Conservation (phyloP, 1,139 yeast genomes). For the Pichia norvegensis region DNA sequence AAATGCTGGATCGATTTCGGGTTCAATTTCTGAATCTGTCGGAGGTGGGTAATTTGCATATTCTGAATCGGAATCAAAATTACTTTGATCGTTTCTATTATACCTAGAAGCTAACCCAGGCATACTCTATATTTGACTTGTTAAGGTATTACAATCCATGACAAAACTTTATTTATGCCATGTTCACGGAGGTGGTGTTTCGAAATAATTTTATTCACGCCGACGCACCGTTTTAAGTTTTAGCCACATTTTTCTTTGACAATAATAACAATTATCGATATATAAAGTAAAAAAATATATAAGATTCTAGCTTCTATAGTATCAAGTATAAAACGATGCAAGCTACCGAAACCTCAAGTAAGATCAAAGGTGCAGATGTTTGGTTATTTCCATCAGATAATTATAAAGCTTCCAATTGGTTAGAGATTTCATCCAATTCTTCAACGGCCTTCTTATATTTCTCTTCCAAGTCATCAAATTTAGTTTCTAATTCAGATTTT, state of each 20-base stretch:
- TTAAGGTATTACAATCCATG: neutral
- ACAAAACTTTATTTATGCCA: too few species aligned
- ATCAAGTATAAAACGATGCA: conserved; percentile 7
- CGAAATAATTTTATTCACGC: neutral
- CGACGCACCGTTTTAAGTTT: neutral
- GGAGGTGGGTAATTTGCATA: conserved; percentile 30
- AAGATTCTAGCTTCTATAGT: neutral
- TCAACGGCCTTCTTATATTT: conserved; percentile 78
- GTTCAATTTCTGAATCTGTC: conserved; percentile 25
- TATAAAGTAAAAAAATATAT: too few species aligned
- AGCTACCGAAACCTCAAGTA: conserved; percentile 7
- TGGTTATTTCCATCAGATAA: conserved; percentile 2
- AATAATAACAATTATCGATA: neutral
- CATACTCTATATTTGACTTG: neutral
- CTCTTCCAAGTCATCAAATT: conserved; percentile 79
- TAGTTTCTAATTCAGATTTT: conserved; percentile 87
- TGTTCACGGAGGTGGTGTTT: neutral
- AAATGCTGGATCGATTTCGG: conserved; percentile 6
- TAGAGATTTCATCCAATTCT: conserved; percentile 89
- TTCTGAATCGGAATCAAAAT: conserved; percentile 20
- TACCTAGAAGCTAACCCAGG: neutral
- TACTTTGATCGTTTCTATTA: neutral
- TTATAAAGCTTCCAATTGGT: conserved; percentile 84
- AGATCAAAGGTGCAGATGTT: neutral
- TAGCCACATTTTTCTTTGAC: neutral